Base-by-base conservation (phyloP, 371 early-diverging fungal genomes). In the Phascolomyces articulosus region DNA sequence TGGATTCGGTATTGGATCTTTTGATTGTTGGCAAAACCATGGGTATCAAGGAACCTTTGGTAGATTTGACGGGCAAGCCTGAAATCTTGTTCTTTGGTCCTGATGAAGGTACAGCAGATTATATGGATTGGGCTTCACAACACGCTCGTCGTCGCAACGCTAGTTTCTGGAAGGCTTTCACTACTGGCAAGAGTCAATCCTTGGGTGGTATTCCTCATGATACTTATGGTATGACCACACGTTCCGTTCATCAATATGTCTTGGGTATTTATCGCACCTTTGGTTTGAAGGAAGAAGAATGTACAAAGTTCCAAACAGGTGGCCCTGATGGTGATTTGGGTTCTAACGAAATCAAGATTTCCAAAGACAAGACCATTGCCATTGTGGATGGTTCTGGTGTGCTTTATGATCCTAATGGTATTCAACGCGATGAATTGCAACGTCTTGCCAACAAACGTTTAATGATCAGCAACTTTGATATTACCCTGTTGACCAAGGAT, bases 21-120 rank as follows among this genome's bases (percentile, higher is more conserved):
- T 80, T 98, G 67, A 91, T 98, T 67, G 78, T 73, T n/a, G 98
- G 98, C 40, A 80, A 93, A 69, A 88, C 91, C n/a, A 94, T 95
- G 11, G 97, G 97, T 40, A 98, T 96, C 83, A 97, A 98, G 88
- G 96, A 98, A 74, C 90, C 87, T 55, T 89, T 98, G 70, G 94
- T 96, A 21, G 98, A 98, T 71, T 78, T 87, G 38, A 87, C 93
- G 66, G 91, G 89, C 62, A 92, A 95, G 78, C 91, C 91, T 44
- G 98, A 98, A 80, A 98, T 98, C 65, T 82, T 98, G 38, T 98
- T 98, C 90, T 96, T 98, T 77, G 98, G 98, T 24, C 98, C 98
- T 40, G 98, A 98, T 76, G 98, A 98, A 77, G 98, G 98, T 60
- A 98, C 98, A 6, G 98, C 98, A 55, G 97, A 96, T 41, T 95